These are phyloP conservation scores for Pulveroboletus sp. DNA, from an alignment of 1,284 basidiomycete genomes.

Conservation along the genomic window DNA sequence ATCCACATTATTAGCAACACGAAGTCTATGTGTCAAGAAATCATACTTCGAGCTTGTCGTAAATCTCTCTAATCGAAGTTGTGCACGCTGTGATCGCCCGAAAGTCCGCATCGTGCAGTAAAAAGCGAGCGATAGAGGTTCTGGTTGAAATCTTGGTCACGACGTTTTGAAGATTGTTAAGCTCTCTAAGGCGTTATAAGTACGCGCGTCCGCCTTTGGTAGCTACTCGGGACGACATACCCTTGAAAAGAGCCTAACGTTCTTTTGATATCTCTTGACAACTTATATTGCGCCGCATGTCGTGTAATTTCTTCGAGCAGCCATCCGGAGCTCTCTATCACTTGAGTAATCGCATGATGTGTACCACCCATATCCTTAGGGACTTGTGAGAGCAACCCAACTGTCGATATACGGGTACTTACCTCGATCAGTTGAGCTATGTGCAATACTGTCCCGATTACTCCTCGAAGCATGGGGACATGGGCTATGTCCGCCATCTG, in stretches of 20 bases:
- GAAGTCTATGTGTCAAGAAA: neutral
- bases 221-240: neutral
- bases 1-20: neutral
- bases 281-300: neutral
- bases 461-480: conserved; percentile 12
- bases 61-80: conserved; percentile 12
- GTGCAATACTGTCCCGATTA: conserved; percentile 12
- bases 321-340: conserved; percentile 21
- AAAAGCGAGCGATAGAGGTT: conserved; percentile 4
- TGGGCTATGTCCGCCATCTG: conserved; percentile 15
- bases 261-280: conserved; percentile 1
- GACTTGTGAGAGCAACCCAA: neutral
- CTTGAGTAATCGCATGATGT: conserved; percentile 19
- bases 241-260: conserved; percentile 3
- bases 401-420: neutral
- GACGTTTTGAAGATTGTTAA: conserved; percentile 8
- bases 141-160: conserved; percentile 16
- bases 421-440: conserved; percentile 20
- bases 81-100: conserved; percentile 8
- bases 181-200: conserved; percentile 10
- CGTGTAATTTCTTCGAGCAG: conserved; percentile 17
- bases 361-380: conserved; percentile 17
- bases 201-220: neutral
- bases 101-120: conserved; percentile 19
- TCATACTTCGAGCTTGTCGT: conserved; percentile 17